phyloP scores from a whole-genome alignment of 768 basidiomycete species.

The Termitomyces sp. region DNA sequence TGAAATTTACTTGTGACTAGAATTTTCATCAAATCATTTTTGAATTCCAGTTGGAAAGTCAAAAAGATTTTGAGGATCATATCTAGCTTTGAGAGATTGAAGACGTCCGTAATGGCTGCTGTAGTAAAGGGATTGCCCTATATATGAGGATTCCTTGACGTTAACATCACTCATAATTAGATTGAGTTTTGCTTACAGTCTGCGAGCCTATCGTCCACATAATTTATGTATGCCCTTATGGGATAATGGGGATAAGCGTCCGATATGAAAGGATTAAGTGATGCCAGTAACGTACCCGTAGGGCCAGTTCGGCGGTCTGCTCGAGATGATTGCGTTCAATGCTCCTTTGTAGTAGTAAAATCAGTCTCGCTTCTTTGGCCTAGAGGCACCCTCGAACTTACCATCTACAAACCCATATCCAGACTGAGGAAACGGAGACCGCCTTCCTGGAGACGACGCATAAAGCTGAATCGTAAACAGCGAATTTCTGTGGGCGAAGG shows the following conservation, averaged over 20 bases:
- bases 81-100: conserved; percentile 22
- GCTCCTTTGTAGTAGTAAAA: conserved; percentile 12
- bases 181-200: conserved; percentile 22
- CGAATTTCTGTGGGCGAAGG: conserved; percentile 39
- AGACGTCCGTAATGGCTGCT: conserved; percentile 25
- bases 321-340: conserved; percentile 19
- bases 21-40: background rate
- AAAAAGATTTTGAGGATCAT: conserved; percentile 33
- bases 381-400: conserved; percentile 2
- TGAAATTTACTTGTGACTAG: too few species aligned
- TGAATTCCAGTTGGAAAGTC: conserved; percentile 31
- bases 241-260: background rate
- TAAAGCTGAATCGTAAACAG: conserved; percentile 47
- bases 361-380: background rate
- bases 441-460: conserved; percentile 28
- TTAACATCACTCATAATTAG: background rate
- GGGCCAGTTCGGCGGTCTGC: conserved; percentile 22
- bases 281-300: conserved; percentile 16
- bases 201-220: conserved; percentile 28
- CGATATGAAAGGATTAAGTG: background rate
- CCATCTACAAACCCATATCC: conserved; percentile 40
- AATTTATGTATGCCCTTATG: conserved; percentile 30
- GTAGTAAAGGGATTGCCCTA: conserved; percentile 30
- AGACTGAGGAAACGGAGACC: conserved; percentile 35
- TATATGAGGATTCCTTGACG: background rate